phyloP scores from a whole-genome alignment of 495 filamentous ascomycete species.

The Bryoglossum gracile region DNA sequence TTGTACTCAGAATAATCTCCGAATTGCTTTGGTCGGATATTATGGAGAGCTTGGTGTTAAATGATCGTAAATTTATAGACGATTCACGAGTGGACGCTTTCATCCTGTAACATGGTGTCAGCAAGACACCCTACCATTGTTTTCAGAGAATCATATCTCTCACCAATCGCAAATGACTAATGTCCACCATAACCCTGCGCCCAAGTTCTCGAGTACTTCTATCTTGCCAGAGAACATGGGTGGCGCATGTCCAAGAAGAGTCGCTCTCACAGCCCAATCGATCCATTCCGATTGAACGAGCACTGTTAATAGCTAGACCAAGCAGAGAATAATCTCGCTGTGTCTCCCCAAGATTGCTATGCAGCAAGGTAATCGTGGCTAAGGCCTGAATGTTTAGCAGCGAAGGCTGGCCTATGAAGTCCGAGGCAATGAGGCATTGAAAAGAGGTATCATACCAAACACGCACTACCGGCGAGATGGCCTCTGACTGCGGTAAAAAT shows the following conservation, averaged over 20 bases:
- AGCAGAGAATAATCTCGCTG: not conserved
- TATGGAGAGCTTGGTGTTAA: not conserved
- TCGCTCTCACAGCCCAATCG: not conserved
- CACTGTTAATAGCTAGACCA: not conserved
- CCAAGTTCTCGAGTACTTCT: not conserved
- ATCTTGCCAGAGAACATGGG: no score
- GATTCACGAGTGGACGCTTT: not conserved
- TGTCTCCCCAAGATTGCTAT: not conserved
- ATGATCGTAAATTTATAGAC: not conserved
- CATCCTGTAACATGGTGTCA: constrained; percentile 1
- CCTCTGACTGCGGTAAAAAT: not conserved
- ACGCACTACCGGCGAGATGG: not conserved
- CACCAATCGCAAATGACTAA: constrained; percentile 5
- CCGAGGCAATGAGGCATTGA: not conserved
- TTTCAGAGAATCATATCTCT: no score
- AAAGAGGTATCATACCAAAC: constrained; percentile 19
- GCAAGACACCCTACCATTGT: no score
- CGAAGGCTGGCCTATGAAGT: not conserved
- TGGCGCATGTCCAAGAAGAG: no score
- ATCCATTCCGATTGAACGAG: not conserved
- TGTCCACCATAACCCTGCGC: constrained; percentile 2
- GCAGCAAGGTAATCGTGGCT: not conserved
- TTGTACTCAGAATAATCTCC: not conserved
- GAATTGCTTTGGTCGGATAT: not conserved
- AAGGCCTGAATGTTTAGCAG: not conserved